phyloP scores from a whole-genome alignment of 2,329 filamentous ascomycete species.

The Escovopsis sp. region DNA sequence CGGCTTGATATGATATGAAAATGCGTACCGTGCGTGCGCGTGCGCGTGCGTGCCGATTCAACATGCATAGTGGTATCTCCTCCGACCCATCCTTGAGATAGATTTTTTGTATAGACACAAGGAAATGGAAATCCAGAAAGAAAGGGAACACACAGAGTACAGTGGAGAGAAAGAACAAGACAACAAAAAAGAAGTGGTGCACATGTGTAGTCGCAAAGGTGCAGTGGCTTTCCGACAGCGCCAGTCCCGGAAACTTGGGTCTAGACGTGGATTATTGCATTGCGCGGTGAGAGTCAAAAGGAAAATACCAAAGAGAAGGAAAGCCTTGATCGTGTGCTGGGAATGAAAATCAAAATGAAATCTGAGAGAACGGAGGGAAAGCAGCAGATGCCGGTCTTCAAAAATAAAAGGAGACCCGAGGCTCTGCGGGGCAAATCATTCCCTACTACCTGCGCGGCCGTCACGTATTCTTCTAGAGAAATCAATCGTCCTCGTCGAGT shows the following conservation, averaged over 20 bases:
- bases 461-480: too few relatives aligned
- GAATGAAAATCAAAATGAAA: neutral
- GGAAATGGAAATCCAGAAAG: too few relatives aligned
- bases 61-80: constrained; percentile 10
- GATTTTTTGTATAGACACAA: neutral
- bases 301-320: constrained; percentile 1
- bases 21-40: neutral
- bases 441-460: too few relatives aligned
- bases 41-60: neutral
- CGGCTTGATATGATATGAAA: neutral
- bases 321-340: neutral
- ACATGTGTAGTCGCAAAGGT: neutral
- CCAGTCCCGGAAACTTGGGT: constrained; percentile 2
- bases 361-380: too few relatives aligned
- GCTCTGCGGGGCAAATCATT: too few relatives aligned
- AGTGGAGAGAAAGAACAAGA: neutral
- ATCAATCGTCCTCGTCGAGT: too few relatives aligned
- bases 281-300: neutral
- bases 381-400: too few relatives aligned
- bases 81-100: constrained; percentile 9
- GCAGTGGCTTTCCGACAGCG: constrained; percentile 3
- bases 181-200: neutral
- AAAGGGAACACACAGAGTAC: neutral
- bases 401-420: too few relatives aligned
- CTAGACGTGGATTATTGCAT: constrained; percentile 3